Conservation (phyloP, 2,329 filamentous ascomycete genomes). For the Alternaria infectoria region DNA sequence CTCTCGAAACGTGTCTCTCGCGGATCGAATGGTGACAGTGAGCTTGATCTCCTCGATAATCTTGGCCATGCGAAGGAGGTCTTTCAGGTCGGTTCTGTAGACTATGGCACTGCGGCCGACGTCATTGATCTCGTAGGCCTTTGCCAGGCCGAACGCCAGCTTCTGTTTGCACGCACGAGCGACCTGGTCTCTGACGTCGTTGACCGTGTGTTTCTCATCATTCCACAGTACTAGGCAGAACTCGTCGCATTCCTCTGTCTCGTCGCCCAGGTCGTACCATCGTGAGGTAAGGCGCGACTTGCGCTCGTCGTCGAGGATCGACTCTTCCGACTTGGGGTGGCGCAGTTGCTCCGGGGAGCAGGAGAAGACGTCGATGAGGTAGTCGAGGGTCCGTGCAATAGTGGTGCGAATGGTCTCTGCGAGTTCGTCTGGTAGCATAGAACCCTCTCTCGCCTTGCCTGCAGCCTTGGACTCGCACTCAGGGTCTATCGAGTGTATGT, state of each 20-base stretch:
- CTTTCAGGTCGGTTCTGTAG: conserved; percentile 73
- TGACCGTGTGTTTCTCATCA: conserved; percentile 96
- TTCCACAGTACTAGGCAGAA: conserved; percentile 94
- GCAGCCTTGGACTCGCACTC: conserved; percentile 47
- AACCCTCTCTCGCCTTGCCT: conserved; percentile 64
- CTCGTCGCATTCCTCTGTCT: conserved; percentile 69
- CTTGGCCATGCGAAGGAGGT: conserved; percentile 77
- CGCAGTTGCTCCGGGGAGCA: conserved; percentile 96
- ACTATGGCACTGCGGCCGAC: conserved; percentile 85
- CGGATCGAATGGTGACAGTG: conserved; percentile 91
- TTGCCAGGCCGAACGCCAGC: conserved; percentile 69
- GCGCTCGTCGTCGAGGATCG: conserved; percentile 80
- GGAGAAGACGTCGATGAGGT: conserved; percentile 96
- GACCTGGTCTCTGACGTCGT: conserved; percentile 89
- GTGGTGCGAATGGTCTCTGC: conserved; percentile 82
- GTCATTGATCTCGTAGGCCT: conserved; percentile 87
- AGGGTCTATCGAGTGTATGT: conserved; percentile 77
- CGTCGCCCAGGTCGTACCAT: conserved; percentile 70
- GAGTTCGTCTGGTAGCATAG: conserved; percentile 73
- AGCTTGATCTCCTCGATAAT: conserved; percentile 95
- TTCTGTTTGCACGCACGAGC: conserved; percentile 83
- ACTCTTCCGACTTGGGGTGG: conserved; percentile 80
- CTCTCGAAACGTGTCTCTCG: conserved; percentile 93
- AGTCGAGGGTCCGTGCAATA: conserved; percentile 84
- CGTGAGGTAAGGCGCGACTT: conserved; percentile 76